phyloP scores from a whole-genome alignment of 306 rosid species.

The Rubus idaeus region DNA sequence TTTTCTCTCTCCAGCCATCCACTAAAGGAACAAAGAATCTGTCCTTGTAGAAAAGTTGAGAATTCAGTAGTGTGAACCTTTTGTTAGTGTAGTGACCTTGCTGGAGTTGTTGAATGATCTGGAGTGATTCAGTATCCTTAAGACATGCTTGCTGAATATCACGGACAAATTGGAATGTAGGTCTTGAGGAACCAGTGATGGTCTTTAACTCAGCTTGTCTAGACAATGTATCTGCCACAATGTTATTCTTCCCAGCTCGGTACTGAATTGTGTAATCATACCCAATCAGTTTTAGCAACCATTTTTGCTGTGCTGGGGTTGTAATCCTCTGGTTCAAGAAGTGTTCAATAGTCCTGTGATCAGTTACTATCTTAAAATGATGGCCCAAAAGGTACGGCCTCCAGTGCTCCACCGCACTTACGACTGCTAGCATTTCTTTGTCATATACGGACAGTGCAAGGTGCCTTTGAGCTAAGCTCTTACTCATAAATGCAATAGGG shows the following conservation, averaged over 20 bases:
- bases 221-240: fast-evolving
- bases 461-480: not conserved
- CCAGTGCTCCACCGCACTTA: not conserved
- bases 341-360: not conserved
- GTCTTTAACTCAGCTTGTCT: fast-evolving
- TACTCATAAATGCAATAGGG: not conserved
- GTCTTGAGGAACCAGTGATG: too few species aligned
- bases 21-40: not conserved
- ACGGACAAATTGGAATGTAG: fast-evolving
- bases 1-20: too few species aligned
- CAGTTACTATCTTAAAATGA: not conserved
- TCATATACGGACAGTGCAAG: not conserved
- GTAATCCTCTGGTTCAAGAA: not conserved
- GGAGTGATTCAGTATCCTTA: not conserved
- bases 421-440: not conserved
- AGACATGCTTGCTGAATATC: not conserved
- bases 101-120: not conserved
- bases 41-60: not conserved
- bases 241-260: not conserved
- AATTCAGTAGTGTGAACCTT: not conserved
- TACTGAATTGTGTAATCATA: not conserved
- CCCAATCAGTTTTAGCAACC: not conserved
- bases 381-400: not conserved
- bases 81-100: not conserved
- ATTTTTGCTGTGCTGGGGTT: not conserved